phyloP scores from a whole-genome alignment of 495 filamentous ascomycete genomes.

The Parathielavia hyrcaniae region DNA sequence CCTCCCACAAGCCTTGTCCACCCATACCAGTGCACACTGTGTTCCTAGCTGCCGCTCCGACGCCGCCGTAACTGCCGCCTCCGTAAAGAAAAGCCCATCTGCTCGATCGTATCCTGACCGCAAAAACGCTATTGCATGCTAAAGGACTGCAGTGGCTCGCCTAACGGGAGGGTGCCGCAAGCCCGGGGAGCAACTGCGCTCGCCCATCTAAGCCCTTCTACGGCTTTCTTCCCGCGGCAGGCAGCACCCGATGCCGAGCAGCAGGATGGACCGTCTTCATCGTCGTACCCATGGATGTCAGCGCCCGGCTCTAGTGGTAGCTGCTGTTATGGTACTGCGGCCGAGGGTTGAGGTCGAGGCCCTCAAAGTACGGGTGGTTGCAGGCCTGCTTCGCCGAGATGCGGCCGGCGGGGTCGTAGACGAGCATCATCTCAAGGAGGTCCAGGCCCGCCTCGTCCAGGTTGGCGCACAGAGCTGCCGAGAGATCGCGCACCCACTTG shows the following conservation, averaged over 20 bases:
- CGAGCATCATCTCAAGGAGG: slow-evolving; percentile 83
- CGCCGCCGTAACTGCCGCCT: slow-evolving; percentile 14
- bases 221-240: background rate
- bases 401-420: slow-evolving; percentile 89
- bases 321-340: slow-evolving; percentile 37
- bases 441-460: slow-evolving; percentile 74
- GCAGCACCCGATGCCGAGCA: slow-evolving; percentile 2
- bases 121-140: slow-evolving; percentile 23
- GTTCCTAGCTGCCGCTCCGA: slow-evolving; percentile 2
- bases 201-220: slow-evolving; percentile 1
- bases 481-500: slow-evolving; percentile 78
- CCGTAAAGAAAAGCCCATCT: slow-evolving; percentile 14
- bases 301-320: slow-evolving; percentile 30
- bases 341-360: slow-evolving; percentile 40
- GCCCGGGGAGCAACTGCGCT: background rate
- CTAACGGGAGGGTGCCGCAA: background rate
- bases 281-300: background rate
- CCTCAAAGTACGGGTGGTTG: slow-evolving; percentile 85
- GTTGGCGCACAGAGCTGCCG: slow-evolving; percentile 45
- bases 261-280: slow-evolving; percentile 10
- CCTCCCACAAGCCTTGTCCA: background rate
- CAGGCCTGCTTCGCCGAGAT: slow-evolving; percentile 95
- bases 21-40: slow-evolving; percentile 11
- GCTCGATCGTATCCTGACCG: slow-evolving; percentile 28
- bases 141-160: background rate